phyloP scores from a whole-genome alignment of 2,329 filamentous ascomycete species.

The Ascochyta fabae region DNA sequence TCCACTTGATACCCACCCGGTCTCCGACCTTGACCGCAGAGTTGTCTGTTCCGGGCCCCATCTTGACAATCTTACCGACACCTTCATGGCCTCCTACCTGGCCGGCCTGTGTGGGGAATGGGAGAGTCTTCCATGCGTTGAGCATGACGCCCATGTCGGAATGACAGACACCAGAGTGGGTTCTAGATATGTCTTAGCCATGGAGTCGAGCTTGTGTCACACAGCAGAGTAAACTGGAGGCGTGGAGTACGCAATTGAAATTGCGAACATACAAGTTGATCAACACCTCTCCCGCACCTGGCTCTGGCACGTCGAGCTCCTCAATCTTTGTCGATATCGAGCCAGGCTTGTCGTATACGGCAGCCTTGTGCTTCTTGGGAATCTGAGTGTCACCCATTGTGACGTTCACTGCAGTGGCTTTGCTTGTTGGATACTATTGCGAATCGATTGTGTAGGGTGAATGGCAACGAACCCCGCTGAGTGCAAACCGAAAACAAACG shows the following conservation, averaged over 20 bases:
- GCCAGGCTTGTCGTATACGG: constrained; percentile 70
- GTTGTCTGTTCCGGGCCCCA: constrained; percentile 65
- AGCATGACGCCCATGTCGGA: constrained; percentile 62
- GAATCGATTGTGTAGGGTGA: neutral
- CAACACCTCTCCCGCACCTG: constrained; percentile 67
- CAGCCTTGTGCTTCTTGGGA: constrained; percentile 67
- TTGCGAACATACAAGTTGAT: constrained; percentile 61
- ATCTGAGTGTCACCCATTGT: constrained; percentile 41
- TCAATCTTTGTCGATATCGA: constrained; percentile 69
- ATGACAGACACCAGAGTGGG: constrained; percentile 71
- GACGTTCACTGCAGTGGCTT: neutral
- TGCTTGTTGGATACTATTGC: neutral
- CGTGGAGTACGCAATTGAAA: neutral
- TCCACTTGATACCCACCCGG: constrained; percentile 74
- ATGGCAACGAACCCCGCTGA: neutral
- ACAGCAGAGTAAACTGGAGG: neutral
- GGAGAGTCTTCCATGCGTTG: constrained; percentile 62
- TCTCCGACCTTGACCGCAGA: constrained; percentile 68
- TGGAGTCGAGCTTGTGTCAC: neutral
- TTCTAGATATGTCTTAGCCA: constrained; percentile 30
- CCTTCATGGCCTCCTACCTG: constrained; percentile 76
- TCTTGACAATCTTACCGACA: constrained; percentile 68
- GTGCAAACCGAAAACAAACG: neutral
- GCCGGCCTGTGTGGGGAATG: constrained; percentile 63
- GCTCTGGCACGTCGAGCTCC: constrained; percentile 69